Base-by-base conservation (phyloP, 2,329 filamentous ascomycete genomes). In the Knufia petricola region DNA sequence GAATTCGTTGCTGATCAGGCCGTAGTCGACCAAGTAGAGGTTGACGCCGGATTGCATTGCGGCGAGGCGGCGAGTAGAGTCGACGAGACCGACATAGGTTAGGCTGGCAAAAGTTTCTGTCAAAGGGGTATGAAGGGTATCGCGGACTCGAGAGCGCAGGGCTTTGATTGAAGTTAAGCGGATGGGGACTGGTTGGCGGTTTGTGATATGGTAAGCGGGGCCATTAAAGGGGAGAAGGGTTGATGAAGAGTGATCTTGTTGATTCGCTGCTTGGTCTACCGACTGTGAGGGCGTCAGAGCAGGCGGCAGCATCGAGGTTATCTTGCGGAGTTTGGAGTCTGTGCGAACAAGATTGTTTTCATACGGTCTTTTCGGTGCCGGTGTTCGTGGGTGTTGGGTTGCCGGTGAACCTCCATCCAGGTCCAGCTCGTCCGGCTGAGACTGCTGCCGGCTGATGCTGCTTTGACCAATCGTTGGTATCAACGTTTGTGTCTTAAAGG, bases 1-100 rank as follows among this genome's bases (percentile, higher is more conserved):
- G 64, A 90, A 94, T 59, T 96, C 90, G 53, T 81, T 85, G 63
- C 81, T 85, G 1, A 85, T 71, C 63, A 90, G 81, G 9, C 88
- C 92, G 61, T 98, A 98, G 66, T 98, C 92, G 46, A 98, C 75
- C 19, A 98, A 77, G 64, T 85, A 95, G 6, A 98, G 76, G 63
- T 89, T 94, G 7, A 96, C 84, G 12, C 90, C 92, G 30, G 86
- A 82, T 67, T 98, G 92, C 31, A 98, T 85, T 13, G 92, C 88
- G n/a, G 82, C 89, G 10, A 98, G 78, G 9, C 92, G 85, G 43
- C 87, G 82, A 34, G 76, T 78, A 60, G 90, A 85, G 61, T 98
- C 92, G 1, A 96, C 87, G 21, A 98, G 74, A 2, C 92, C 92
- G 41, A 98, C 86, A 64, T 95, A 98, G 1, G 87, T 95, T 62